Evolutionary conservation across 768 basidiomycete species (phyloP).

Genomic region (Termitomyces bulborhizus): DNA sequence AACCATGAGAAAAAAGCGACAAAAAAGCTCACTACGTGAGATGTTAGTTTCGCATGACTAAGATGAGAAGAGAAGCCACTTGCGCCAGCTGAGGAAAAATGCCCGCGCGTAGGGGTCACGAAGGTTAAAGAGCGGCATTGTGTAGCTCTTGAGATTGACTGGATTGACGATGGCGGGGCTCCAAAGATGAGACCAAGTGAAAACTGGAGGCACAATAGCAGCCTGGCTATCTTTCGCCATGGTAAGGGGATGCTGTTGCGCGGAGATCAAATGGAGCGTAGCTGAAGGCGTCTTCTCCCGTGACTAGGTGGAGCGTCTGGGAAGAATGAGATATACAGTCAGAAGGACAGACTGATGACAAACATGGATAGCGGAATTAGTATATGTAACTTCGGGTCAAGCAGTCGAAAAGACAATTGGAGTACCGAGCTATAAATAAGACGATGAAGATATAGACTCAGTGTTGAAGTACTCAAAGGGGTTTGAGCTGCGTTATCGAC

Average conservation of each 20-base stretch:
- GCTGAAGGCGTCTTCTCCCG: neutral
- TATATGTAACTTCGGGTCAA: neutral
- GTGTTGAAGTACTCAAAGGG: neutral
- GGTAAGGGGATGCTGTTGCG: neutral
- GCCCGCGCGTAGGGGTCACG: conserved; percentile 39
- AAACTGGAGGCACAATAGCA: conserved; percentile 15
- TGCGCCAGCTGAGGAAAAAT: conserved; percentile 40
- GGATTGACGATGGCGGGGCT: conserved; percentile 36
- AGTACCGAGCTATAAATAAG: neutral
- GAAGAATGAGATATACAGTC: neutral
- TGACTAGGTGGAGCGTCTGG: neutral
- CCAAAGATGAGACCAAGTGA: conserved; percentile 28
- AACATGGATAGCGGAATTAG: neutral
- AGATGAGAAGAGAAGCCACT: conserved; percentile 1
- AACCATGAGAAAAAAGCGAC: conserved; percentile 50
- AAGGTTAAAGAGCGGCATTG: conserved; percentile 45
- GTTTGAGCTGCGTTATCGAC: neutral
- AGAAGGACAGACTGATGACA: neutral
- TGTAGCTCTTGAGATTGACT: conserved; percentile 44
- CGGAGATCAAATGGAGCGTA: neutral
- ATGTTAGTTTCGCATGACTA: neutral
- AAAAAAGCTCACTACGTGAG: conserved; percentile 35
- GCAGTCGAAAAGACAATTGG: neutral
- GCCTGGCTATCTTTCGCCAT: neutral
- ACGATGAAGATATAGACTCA: neutral